A percentile compares a stretch with the other conserved stretches of the same genome.
Conservation (phyloP, 306 rosid species). For the Purshia tridentata region DNA sequence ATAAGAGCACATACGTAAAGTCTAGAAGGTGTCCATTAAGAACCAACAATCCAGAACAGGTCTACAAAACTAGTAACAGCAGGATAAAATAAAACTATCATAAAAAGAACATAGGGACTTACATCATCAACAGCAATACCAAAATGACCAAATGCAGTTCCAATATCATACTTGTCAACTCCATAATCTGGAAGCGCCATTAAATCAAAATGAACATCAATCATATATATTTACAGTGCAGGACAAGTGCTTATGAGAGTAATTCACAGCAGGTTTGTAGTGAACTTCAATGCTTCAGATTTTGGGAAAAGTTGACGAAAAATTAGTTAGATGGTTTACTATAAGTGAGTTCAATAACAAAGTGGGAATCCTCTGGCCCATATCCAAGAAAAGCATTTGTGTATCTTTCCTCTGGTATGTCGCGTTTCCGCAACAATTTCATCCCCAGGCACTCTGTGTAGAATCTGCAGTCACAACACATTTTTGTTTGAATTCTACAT, state of each 20-base stretch:
- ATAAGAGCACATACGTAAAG: conserved; percentile 22
- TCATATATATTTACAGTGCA: conserved; percentile 4
- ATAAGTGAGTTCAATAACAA: conserved; percentile 80
- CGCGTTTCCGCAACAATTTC: conserved; percentile 80
- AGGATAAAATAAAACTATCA: not conserved
- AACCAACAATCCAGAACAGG: conserved; percentile 22
- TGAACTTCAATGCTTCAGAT: conserved; percentile 18
- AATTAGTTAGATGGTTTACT: conserved; percentile 46
- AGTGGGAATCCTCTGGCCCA: conserved; percentile 89
- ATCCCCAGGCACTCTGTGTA: conserved; percentile 81
- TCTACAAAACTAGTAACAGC: conserved; percentile 6
- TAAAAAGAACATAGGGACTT: conserved; percentile 33
- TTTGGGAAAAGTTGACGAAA: conserved; percentile 19
- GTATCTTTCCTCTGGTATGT: conserved; percentile 81
- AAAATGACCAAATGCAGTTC: conserved; percentile 78
- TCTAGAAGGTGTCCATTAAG: conserved; percentile 12
- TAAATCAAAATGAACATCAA: conserved; percentile 27
- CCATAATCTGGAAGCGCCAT: conserved; percentile 69
- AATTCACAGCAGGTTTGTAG: conserved; percentile 2
- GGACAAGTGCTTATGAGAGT: not conserved
- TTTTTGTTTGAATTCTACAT: not conserved
- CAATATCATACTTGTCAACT: conserved; percentile 75
- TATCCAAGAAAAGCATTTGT: conserved; percentile 86
- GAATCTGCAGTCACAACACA: conserved; percentile 60
- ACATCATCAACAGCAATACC: conserved; percentile 96